phyloP scores from a whole-genome alignment of 805 yeast genomes.

The Saturnispora saitoi region DNA sequence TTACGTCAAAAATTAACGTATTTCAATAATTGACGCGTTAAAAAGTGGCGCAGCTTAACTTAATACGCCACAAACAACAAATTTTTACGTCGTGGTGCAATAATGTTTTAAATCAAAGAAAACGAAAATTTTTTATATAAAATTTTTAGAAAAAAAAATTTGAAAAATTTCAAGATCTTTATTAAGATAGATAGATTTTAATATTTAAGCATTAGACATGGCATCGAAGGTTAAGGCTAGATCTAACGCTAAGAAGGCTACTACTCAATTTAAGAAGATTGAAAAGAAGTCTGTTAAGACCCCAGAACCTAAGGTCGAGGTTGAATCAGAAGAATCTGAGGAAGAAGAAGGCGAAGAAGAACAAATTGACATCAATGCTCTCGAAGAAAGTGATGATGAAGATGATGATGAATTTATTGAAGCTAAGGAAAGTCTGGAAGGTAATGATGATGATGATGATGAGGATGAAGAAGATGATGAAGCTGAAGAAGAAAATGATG shows the following conservation, averaged over 20 bases:
- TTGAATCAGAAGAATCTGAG: slow-evolving; percentile 14
- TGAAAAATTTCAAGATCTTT: slow-evolving; percentile 8
- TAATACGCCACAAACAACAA: too few species aligned
- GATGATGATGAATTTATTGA: slow-evolving; percentile 24
- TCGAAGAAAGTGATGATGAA: slow-evolving; percentile 18
- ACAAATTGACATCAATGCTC: slow-evolving; percentile 13
- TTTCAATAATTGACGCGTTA: too few species aligned
- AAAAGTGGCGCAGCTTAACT: too few species aligned
- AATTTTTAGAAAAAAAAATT: background rate
- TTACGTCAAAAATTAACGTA: too few species aligned
- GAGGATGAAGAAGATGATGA: slow-evolving; percentile 31
- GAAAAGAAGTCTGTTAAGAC: slow-evolving; percentile 24
- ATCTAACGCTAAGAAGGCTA: slow-evolving; percentile 32
- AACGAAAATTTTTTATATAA: background rate
- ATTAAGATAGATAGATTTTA: background rate
- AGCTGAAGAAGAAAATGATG: slow-evolving; percentile 34
- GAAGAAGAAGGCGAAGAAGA: slow-evolving; percentile 29
- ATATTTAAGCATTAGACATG: slow-evolving; percentile 4
- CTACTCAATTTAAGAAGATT: slow-evolving; percentile 2
- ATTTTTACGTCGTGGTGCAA: background rate
- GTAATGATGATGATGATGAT: slow-evolving; percentile 25
- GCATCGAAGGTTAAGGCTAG: slow-evolving; percentile 3
- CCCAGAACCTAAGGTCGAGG: slow-evolving; percentile 26
- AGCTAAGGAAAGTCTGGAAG: slow-evolving; percentile 1
- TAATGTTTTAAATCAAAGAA: background rate